phyloP scores from a whole-genome alignment of 371 early-diverging fungal species.

The Chytridium lagenaria region DNA sequence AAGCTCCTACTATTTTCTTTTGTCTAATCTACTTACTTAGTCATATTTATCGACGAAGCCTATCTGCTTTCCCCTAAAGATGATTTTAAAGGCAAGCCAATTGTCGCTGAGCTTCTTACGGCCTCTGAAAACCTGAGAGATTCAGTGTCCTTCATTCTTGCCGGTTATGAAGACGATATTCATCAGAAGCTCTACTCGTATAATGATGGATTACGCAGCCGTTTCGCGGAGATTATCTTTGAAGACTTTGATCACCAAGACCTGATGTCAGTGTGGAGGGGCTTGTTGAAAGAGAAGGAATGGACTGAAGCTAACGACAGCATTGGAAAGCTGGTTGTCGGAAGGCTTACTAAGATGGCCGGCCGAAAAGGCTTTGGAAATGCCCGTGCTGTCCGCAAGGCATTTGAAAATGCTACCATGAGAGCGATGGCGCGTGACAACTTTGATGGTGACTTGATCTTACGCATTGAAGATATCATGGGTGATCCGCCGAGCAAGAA shows the following conservation, averaged over 20 bases:
- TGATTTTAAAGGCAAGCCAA: constrained; percentile 39
- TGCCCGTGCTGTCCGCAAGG: constrained; percentile 41
- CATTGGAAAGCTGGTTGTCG: constrained; percentile 28
- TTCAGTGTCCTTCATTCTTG: constrained; percentile 40
- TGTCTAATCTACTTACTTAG: background rate
- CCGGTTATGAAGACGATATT: constrained; percentile 48
- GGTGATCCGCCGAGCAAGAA: constrained; percentile 40
- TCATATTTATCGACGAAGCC: constrained; percentile 40
- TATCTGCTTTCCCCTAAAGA: constrained; percentile 34
- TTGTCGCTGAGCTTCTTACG: constrained; percentile 38
- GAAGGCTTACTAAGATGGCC: constrained; percentile 27
- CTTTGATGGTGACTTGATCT: constrained; percentile 21
- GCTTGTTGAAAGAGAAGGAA: constrained; percentile 30
- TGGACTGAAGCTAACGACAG: constrained; percentile 28
- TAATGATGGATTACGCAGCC: constrained; percentile 42
- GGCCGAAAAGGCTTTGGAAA: constrained; percentile 48
- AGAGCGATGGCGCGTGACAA: constrained; percentile 27
- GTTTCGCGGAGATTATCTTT: constrained; percentile 40
- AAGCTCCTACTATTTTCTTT: constrained; percentile 30
- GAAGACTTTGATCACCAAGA: constrained; percentile 45
- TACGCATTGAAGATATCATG: constrained; percentile 33
- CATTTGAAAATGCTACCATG: constrained; percentile 33
- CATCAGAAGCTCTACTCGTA: constrained; percentile 39
- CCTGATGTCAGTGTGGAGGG: constrained; percentile 34
- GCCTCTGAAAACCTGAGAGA: constrained; percentile 40